These are phyloP conservation scores for Paraglomus brasilianum DNA, from an alignment of 192 early-diverging fungal genomes.

Conservation along the genomic window DNA sequence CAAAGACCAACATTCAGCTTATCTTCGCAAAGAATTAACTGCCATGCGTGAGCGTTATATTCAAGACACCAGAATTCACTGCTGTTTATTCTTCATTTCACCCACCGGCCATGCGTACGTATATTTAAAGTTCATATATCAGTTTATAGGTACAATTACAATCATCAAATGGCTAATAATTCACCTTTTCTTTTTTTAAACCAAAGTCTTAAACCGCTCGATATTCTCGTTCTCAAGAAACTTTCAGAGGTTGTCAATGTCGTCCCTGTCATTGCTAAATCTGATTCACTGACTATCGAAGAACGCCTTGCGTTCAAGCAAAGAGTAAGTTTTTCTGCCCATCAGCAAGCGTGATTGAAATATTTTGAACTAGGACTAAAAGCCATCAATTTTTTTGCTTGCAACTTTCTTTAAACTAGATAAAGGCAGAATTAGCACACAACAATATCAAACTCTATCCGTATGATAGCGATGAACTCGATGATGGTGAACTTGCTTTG, in stretches of 20 bases:
- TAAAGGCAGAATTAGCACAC: slow-evolving; percentile 88
- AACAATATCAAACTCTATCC: slow-evolving; percentile 93
- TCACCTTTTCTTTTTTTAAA: slow-evolving; percentile 9
- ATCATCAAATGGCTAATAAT: neutral
- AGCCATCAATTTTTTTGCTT: neutral
- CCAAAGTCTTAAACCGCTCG: slow-evolving; percentile 78
- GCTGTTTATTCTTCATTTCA: slow-evolving; percentile 94
- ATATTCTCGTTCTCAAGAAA: slow-evolving; percentile 82
- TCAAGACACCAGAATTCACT: slow-evolving; percentile 93
- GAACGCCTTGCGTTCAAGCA: slow-evolving; percentile 81
- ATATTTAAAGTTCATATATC: neutral
- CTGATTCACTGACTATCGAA: slow-evolving; percentile 82
- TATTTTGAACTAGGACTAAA: neutral
- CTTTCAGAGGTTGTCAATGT: slow-evolving; percentile 83
- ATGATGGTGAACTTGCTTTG: slow-evolving; percentile 71
- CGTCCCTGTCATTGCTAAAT: slow-evolving; percentile 88
- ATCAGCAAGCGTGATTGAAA: neutral
- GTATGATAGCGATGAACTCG: slow-evolving; percentile 82
- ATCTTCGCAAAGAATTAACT: slow-evolving; percentile 90
- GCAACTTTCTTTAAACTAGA: slow-evolving; percentile 37
- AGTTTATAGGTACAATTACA: neutral
- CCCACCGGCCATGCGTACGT: slow-evolving; percentile 91
- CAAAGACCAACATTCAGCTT: slow-evolving; percentile 96
- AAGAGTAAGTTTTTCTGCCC: slow-evolving; percentile 46
- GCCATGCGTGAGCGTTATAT: slow-evolving; percentile 87